phyloP scores from a whole-genome alignment of 371 early-diverging fungal species.

The Fennellomyces sp. region DNA sequence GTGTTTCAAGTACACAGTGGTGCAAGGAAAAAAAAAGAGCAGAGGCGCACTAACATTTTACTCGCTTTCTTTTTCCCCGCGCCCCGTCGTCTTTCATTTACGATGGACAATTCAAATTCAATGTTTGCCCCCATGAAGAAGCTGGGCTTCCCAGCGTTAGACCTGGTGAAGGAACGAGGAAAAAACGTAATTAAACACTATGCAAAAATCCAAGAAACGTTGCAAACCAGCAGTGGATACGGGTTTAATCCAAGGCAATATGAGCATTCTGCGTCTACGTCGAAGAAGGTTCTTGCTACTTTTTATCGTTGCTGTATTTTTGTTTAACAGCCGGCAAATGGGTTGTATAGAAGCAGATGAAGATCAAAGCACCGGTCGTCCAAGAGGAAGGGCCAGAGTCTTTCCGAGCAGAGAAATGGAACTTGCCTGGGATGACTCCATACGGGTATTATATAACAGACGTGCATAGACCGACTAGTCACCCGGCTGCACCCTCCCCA shows the following conservation, averaged over 20 bases:
- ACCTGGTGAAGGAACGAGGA: constrained; percentile 11
- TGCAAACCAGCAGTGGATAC: constrained; percentile 16
- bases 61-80: constrained; percentile 3
- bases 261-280: constrained; percentile 7
- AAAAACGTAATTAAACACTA: constrained; percentile 17
- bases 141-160: constrained; percentile 25
- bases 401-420: constrained; percentile 5
- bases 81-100: background rate
- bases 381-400: background rate
- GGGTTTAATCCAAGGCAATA: constrained; percentile 14
- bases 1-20: constrained; percentile 1
- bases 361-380: background rate
- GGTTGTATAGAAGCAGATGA: no score
- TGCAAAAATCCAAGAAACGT: constrained; percentile 10
- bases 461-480: constrained; percentile 4
- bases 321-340: no score
- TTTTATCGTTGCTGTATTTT: background rate
- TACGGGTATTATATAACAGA: constrained; percentile 20
- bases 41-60: background rate
- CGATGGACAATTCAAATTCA: background rate
- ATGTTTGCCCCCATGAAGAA: constrained; percentile 26
- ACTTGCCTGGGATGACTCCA: background rate
- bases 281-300: constrained; percentile 9
- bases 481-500: constrained; percentile 11
- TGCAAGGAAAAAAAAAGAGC: background rate